Base-by-base conservation (phyloP, 331 rosid species). In the Cucumis variabilis region DNA sequence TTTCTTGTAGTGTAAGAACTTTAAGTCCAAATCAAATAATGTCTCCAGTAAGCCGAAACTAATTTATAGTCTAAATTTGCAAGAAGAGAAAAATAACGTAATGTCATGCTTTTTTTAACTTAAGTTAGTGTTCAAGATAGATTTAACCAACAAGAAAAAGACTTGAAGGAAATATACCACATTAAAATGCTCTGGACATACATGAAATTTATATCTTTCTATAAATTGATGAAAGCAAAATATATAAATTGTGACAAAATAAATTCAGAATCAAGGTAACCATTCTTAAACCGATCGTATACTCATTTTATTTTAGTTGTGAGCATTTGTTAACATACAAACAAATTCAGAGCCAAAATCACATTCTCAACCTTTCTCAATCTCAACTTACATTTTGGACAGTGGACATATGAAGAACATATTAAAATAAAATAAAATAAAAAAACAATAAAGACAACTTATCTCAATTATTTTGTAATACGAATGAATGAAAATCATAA, bases 211-310 rank as follows among this genome's bases (percentile, higher is more conserved):
- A 3, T 37, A 37, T 55, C 1, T 3, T 3, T 30, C n/a, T n/a
- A n/a, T n/a, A n/a, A n/a, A n/a, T n/a, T n/a, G n/a, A n/a, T n/a
- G n/a, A n/a, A n/a, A n/a, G n/a, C n/a, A n/a, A 53, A 17, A n/a
- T 60, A 62, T 21, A 20, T 11, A 82, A 60, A 58, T 63, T 28
- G 65, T 82, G 20, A 44, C 66, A 14, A 72, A 25, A 20, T 21
- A 67, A 65, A 24, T 58, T 58, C 74, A 70, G 50, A 87, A 23
- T 62, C 30, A 62, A 82, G 13, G 58, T 53, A 24, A 53, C 68
- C n/a, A 14, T 80, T 55, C 85, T 80, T 27, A n/a, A 80, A 58
- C 50, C 84, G 9, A 20, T 48, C 84, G 27, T 16, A 51, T 86
- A 19, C 19, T 37, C 85, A 30, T 87, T n/a, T 44, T 82, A 82